These are phyloP conservation scores for Claviceps pusilla DNA, from an alignment of 2,329 filamentous ascomycete genomes.

Conservation along the genomic window DNA sequence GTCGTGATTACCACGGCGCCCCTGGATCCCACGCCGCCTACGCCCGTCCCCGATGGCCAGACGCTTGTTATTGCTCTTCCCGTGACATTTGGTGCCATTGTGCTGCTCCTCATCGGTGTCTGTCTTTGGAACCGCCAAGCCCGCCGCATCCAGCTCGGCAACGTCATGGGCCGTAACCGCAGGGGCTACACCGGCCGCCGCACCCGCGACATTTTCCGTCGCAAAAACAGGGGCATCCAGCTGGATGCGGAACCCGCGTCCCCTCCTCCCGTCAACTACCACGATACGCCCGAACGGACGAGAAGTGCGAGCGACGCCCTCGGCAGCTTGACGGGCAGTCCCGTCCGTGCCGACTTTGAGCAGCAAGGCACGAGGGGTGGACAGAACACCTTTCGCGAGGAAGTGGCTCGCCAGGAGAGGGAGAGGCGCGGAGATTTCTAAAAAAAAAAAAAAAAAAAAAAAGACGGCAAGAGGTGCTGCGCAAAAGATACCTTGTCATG, in stretches of 20 bases:
- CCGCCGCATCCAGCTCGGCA: slow-evolving; percentile 35
- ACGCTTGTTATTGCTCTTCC: slow-evolving; percentile 40
- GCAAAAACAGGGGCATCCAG: slow-evolving; percentile 27
- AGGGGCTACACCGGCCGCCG: slow-evolving; percentile 30
- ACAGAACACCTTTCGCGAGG: slow-evolving; percentile 33
- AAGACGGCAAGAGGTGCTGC: too few species aligned
- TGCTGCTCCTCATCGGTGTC: slow-evolving; percentile 36
- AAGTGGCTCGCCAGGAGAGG: slow-evolving; percentile 31
- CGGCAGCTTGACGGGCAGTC: slow-evolving; percentile 33
- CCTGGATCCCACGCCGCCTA: slow-evolving; percentile 21
- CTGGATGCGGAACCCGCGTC: slow-evolving; percentile 22
- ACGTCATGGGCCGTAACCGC: slow-evolving; percentile 32
- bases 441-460: background rate
- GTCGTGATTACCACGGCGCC: slow-evolving; percentile 20
- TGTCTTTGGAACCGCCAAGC: slow-evolving; percentile 39
- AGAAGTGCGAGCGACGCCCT: slow-evolving; percentile 32
- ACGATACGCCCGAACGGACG: slow-evolving; percentile 9
- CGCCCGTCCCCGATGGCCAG: slow-evolving; percentile 18
- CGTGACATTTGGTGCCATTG: slow-evolving; percentile 30
- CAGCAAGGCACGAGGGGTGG: slow-evolving; percentile 19
- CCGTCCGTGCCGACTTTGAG: slow-evolving; percentile 27
- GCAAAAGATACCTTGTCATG: too few species aligned
- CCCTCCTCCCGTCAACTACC: slow-evolving; percentile 9
- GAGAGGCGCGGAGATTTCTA: background rate
- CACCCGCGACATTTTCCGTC: slow-evolving; percentile 21